Percentiles rank a stretch among this genome's conserved stretches.
phyloP scores from a whole-genome alignment of 495 filamentous ascomycete genomes.

The Xylaria bambusicola region DNA sequence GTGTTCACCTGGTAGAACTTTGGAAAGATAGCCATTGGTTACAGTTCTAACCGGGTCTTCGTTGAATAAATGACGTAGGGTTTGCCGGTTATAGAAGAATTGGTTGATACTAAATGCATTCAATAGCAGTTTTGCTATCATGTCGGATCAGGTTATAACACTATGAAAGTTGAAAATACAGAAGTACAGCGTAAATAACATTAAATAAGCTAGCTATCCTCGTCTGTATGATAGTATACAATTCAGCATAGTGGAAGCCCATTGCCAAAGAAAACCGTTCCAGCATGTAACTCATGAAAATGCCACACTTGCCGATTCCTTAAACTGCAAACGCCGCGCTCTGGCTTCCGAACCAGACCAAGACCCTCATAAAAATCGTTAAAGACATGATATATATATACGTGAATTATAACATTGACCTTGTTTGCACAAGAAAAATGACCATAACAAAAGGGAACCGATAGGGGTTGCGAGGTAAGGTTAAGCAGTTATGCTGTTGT shows the following conservation, averaged over 20 bases:
- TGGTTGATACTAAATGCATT: not conserved
- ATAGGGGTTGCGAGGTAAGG: not conserved
- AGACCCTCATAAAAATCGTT: not conserved
- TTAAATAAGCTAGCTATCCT: not conserved
- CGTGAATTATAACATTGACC: not conserved
- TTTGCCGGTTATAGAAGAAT: no score
- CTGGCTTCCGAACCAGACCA: not conserved
- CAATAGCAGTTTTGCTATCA: not conserved
- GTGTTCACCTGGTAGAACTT: no score
- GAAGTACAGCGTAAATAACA: not conserved
- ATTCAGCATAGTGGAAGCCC: not conserved
- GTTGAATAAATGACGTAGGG: no score
- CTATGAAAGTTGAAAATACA: not conserved
- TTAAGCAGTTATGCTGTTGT: not conserved
- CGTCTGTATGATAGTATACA: conserved; percentile 2
- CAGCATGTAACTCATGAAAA: conserved; percentile 12
- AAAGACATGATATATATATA: conserved; percentile 9
- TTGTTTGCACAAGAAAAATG: no score
- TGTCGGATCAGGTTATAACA: not conserved
- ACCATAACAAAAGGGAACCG: conserved; percentile 4
- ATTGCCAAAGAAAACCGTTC: not conserved
- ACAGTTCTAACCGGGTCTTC: no score
- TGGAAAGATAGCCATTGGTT: no score
- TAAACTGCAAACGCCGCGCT: not conserved
- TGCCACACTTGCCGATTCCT: not conserved